A percentile compares a stretch with the other conserved stretches of the same genome.
These are phyloP conservation scores for Monosporozyma siamensis DNA, from an alignment of 805 yeast genomes.

Conservation along the genomic window DNA sequence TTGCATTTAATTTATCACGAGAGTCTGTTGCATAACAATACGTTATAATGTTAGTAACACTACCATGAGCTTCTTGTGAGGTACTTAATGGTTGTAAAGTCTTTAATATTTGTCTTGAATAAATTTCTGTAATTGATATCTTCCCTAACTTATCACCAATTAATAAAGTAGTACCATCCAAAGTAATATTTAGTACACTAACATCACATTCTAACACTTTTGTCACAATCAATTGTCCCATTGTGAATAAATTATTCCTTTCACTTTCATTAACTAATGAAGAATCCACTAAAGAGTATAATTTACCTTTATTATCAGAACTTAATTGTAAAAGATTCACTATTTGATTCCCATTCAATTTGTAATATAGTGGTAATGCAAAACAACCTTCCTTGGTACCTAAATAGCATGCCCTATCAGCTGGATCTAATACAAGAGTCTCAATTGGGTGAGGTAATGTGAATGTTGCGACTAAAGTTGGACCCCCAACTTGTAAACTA, in stretches of 20 bases:
- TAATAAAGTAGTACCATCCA: conserved; percentile 65
- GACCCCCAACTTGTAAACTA: conserved; percentile 23
- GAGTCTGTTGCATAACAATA: not conserved
- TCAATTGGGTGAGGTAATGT: conserved; percentile 53
- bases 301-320: conserved; percentile 28
- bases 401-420: conserved; percentile 61
- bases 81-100: conserved; percentile 33
- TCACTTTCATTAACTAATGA: conserved; percentile 30
- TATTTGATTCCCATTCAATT: conserved; percentile 32
- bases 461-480: conserved; percentile 53
- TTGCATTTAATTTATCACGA: not conserved
- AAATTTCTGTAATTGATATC: conserved; percentile 57
- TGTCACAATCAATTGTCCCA: conserved; percentile 22
- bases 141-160: conserved; percentile 72
- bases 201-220: conserved; percentile 30
- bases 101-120: conserved; percentile 57
- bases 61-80: conserved; percentile 18
- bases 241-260: conserved; percentile 15
- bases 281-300: conserved; percentile 41
- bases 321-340: conserved; percentile 42
- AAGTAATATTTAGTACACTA: conserved; percentile 47
- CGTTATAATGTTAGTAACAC: conserved; percentile 21
- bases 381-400: conserved; percentile 55
- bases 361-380: conserved; percentile 23
- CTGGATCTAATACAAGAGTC: conserved; percentile 62